phyloP scores from a whole-genome alignment of 805 yeast species.

The Candida insectorum region DNA sequence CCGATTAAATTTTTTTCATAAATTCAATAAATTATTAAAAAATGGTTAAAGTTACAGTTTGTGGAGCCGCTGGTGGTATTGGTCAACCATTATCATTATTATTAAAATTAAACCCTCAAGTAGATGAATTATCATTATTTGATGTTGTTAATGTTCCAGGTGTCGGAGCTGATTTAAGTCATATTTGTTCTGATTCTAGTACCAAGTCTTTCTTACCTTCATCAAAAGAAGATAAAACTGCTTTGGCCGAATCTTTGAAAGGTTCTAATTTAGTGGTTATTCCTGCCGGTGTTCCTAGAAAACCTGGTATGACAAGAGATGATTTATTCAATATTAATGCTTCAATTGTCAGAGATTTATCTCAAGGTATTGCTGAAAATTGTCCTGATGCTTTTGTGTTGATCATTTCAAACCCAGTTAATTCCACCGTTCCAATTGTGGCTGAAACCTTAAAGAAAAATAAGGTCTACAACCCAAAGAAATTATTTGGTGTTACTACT shows the following conservation, averaged over 20 bases:
- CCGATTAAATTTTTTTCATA: background rate
- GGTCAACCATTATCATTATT: constrained; percentile 89
- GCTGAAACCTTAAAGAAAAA: constrained; percentile 70
- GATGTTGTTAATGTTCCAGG: constrained; percentile 86
- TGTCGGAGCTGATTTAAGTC: constrained; percentile 84
- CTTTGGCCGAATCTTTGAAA: constrained; percentile 42
- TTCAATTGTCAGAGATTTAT: constrained; percentile 69
- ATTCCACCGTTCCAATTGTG: constrained; percentile 88
- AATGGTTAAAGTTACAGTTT: constrained; percentile 72
- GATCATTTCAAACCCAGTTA: constrained; percentile 90
- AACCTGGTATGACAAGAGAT: constrained; percentile 93
- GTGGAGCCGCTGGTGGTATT: constrained; percentile 93
- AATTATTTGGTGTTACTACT: constrained; percentile 84
- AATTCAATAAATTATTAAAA: constrained; percentile 1
- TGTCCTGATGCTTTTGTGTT: constrained; percentile 76
- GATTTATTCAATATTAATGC: constrained; percentile 84
- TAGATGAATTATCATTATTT: constrained; percentile 67
- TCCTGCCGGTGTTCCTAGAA: constrained; percentile 92
- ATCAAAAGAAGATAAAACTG: constrained; percentile 45
- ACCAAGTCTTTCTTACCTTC: constrained; percentile 63
- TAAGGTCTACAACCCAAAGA: constrained; percentile 66
- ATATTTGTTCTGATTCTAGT: constrained; percentile 66
- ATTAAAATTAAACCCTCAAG: constrained; percentile 63
- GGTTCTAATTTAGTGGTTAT: constrained; percentile 49
- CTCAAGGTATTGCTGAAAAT: constrained; percentile 67